phyloP scores from a whole-genome alignment of 768 basidiomycete species.

The Auricularia sp. region DNA sequence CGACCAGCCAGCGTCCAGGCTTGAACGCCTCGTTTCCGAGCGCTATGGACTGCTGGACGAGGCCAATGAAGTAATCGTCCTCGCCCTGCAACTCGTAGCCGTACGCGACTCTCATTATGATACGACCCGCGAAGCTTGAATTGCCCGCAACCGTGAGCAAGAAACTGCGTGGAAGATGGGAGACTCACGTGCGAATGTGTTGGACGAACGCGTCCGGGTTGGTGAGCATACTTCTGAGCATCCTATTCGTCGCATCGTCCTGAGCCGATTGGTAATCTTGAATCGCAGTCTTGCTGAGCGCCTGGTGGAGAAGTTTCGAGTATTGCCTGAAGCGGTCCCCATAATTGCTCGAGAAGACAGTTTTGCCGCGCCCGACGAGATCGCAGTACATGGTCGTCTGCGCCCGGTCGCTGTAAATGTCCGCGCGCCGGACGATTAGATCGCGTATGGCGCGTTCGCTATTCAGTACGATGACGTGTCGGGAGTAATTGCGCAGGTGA shows the following conservation, averaged over 20 bases:
- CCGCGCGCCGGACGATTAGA: background rate
- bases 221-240: background rate
- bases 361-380: background rate
- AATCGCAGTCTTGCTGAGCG: background rate
- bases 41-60: background rate
- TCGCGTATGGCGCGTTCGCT: background rate
- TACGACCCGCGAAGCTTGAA: background rate
- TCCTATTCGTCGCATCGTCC: background rate
- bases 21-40: background rate
- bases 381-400: slow-evolving; percentile 1
- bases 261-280: background rate
- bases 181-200: background rate
- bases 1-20: slow-evolving; percentile 10
- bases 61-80: background rate
- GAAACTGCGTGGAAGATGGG: background rate
- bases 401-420: background rate
- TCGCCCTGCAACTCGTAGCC: background rate
- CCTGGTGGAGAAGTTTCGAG: background rate
- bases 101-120: background rate
- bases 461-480: background rate
- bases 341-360: background rate
- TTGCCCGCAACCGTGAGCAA: background rate
- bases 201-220: background rate
- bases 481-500: background rate
- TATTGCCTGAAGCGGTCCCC: background rate